A percentile compares a stretch with the other conserved stretches of the same genome.
Conservation (phyloP, 1,284 basidiomycete species). For the Chalciporus piperatoides region DNA sequence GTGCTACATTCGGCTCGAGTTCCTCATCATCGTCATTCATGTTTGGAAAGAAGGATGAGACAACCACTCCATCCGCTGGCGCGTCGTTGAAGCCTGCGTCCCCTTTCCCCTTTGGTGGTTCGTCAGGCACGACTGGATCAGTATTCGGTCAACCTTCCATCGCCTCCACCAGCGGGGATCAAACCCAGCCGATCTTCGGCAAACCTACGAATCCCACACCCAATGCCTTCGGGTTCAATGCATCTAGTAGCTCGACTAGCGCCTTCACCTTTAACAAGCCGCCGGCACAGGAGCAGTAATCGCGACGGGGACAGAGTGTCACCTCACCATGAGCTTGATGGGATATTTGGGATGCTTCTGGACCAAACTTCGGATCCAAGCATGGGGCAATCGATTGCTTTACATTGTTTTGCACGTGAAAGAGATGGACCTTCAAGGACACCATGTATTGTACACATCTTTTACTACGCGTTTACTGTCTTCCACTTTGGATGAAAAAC, state of each 20-base stretch:
- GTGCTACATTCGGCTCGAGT: slow-evolving; percentile 5
- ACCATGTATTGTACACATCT: slow-evolving; percentile 22
- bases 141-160: slow-evolving; percentile 16
- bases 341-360: neutral
- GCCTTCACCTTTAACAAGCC: slow-evolving; percentile 27
- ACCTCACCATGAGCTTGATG: neutral
- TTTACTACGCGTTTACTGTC: slow-evolving; percentile 1
- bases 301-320: neutral
- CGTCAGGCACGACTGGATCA: slow-evolving; percentile 8
- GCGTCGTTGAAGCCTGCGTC: slow-evolving; percentile 14
- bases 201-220: slow-evolving; percentile 23
- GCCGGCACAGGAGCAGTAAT: slow-evolving; percentile 28
- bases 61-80: slow-evolving; percentile 9
- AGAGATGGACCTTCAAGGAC: neutral
- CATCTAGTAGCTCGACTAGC: slow-evolving; percentile 14
- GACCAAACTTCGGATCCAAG: neutral
- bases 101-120: slow-evolving; percentile 21
- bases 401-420: slow-evolving; percentile 1
- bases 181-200: slow-evolving; percentile 20
- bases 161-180: slow-evolving; percentile 5
- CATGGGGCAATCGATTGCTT: neutral
- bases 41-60: slow-evolving; percentile 19
- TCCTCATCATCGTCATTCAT: slow-evolving; percentile 13
- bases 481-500: neutral
- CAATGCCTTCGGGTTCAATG: slow-evolving; percentile 35